Evolutionary conservation across 2,329 filamentous ascomycete species (phyloP).

Genomic region (Ceratocystis eucalypticola): DNA sequence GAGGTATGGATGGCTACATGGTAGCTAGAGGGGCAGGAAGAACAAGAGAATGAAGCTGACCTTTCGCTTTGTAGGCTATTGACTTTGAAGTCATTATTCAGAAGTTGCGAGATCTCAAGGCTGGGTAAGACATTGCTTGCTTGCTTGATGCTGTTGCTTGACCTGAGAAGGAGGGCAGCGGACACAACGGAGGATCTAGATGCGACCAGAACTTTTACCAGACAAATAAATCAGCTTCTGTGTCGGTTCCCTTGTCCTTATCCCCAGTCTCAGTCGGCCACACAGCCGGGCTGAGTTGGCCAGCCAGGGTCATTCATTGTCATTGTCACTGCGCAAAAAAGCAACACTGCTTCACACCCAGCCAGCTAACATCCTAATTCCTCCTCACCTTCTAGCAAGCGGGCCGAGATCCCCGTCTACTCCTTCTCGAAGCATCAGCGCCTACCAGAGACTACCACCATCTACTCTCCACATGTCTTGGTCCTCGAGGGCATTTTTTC

Average conservation of each 20-base stretch:
- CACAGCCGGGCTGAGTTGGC: too few species aligned
- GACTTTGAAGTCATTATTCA: slow-evolving; percentile 85
- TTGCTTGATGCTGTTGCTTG: too few species aligned
- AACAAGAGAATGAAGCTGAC: background rate
- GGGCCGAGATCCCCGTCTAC: slow-evolving; percentile 84
- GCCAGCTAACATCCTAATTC: background rate
- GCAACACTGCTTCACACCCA: background rate
- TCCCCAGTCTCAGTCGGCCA: too few species aligned
- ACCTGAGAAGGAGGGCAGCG: too few species aligned
- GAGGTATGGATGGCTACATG: slow-evolving; percentile 34
- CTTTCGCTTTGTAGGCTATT: slow-evolving; percentile 45
- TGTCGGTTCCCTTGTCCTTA: too few species aligned
- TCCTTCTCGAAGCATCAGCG: slow-evolving; percentile 88
- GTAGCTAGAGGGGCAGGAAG: background rate
- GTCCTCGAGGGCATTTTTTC: slow-evolving; percentile 95
- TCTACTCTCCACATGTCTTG: slow-evolving; percentile 92
- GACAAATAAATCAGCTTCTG: too few species aligned
- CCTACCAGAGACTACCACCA: slow-evolving; percentile 62
- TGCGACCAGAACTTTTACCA: too few species aligned
- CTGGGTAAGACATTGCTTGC: slow-evolving; percentile 49
- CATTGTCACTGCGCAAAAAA: too few species aligned
- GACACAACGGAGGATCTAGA: too few species aligned
- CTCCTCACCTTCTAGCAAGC: slow-evolving; percentile 42
- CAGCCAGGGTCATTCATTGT: too few species aligned
- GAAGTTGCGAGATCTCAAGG: slow-evolving; percentile 69